Conservation (phyloP, 805 yeast species). For the Metschnikowia hibisci region DNA sequence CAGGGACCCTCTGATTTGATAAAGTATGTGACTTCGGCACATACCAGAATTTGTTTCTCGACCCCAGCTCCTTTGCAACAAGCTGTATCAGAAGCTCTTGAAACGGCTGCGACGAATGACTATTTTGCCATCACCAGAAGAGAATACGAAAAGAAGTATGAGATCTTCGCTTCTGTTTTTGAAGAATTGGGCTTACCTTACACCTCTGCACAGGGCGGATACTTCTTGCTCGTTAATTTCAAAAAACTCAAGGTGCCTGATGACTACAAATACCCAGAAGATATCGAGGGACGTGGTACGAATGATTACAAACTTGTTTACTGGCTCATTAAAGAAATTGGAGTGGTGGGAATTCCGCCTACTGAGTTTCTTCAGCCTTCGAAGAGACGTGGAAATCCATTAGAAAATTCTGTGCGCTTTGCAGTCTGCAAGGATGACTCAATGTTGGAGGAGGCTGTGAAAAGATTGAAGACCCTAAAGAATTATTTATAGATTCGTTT, state of each 20-base stretch:
- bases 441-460: slow-evolving; percentile 76
- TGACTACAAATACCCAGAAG: slow-evolving; percentile 68
- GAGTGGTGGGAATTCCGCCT: slow-evolving; percentile 96
- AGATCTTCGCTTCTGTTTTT: slow-evolving; percentile 69
- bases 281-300: slow-evolving; percentile 57
- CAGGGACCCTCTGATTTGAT: slow-evolving; percentile 82
- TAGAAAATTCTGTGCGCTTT: slow-evolving; percentile 83
- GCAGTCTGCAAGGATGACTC: slow-evolving; percentile 94
- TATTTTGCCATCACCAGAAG: slow-evolving; percentile 71
- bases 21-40: slow-evolving; percentile 81
- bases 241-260: slow-evolving; percentile 75
- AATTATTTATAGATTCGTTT: slow-evolving; percentile 39
- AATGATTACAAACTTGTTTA: slow-evolving; percentile 85
- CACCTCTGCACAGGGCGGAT: slow-evolving; percentile 90
- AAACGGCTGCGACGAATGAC: slow-evolving; percentile 52
- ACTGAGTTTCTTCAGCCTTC: slow-evolving; percentile 82
- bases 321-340: slow-evolving; percentile 89
- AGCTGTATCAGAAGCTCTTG: slow-evolving; percentile 79
- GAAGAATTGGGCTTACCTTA: slow-evolving; percentile 88
- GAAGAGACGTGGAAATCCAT: slow-evolving; percentile 57
- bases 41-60: slow-evolving; percentile 89
- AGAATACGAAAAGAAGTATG: slow-evolving; percentile 67
- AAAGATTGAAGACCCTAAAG: slow-evolving; percentile 65
- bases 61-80: slow-evolving; percentile 91
- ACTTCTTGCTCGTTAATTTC: slow-evolving; percentile 85